Conservation (phyloP, 345 rosid species). For the Arabidopsis arenosa region DNA sequence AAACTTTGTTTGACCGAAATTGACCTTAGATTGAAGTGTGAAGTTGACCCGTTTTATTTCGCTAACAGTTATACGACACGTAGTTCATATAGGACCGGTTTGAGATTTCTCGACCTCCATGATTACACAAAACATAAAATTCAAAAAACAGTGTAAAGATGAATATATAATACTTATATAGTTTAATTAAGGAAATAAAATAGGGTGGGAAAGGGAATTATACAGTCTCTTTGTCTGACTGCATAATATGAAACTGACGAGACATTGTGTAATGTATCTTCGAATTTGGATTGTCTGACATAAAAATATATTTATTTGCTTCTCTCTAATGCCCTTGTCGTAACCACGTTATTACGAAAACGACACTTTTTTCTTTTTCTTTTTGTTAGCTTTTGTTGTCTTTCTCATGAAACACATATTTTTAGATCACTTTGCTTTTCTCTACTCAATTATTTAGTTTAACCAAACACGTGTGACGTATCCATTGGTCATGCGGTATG, state of each 20-base stretch:
- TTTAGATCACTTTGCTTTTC: constrained; percentile 29
- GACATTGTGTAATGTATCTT: constrained; percentile 59
- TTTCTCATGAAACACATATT: constrained; percentile 30
- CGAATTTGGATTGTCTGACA: constrained; percentile 89
- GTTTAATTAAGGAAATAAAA: constrained; percentile 17
- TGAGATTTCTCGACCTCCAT: constrained; percentile 40
- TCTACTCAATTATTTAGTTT: constrained; percentile 43
- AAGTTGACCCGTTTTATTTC: constrained; percentile 16
- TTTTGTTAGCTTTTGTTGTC: constrained; percentile 19
- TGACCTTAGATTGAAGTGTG: constrained; percentile 17
- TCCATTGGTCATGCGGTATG: constrained; percentile 31
- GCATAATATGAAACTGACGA: constrained; percentile 63
- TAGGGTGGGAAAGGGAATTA: constrained; percentile 28
- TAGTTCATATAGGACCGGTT: constrained; percentile 35
- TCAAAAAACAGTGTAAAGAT: constrained; percentile 5
- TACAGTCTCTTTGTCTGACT: constrained; percentile 42
- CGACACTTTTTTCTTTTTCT: constrained; percentile 24
- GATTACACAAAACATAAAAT: constrained; percentile 33
- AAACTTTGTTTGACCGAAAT: constrained; percentile 38
- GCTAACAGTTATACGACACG: constrained; percentile 39
- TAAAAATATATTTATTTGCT: background rate
- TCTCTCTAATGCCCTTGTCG: constrained; percentile 37
- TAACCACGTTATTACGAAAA: constrained; percentile 50
- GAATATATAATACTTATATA: background rate
- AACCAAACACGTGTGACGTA: constrained; percentile 33